Percentiles rank a stretch among this genome's conserved stretches.
These are phyloP conservation scores for Cercophora scortea DNA, from an alignment of 495 filamentous ascomycete species.

Conservation along the genomic window DNA sequence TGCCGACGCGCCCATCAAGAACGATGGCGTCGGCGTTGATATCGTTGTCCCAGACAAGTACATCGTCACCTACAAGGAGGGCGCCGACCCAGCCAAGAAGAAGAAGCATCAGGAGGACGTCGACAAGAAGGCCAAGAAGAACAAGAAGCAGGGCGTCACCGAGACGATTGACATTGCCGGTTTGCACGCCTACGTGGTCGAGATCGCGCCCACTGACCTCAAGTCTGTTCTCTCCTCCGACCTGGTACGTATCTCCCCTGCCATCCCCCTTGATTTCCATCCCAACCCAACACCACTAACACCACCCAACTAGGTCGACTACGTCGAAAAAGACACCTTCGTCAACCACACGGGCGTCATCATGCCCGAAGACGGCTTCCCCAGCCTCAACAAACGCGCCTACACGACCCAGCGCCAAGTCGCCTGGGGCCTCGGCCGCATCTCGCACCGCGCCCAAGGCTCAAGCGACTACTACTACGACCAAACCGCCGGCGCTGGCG, in stretches of 20 bases:
- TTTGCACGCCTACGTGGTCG: slow-evolving; percentile 9
- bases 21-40: slow-evolving; percentile 2
- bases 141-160: slow-evolving; percentile 3
- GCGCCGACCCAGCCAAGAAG: not conserved
- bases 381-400: slow-evolving; percentile 7
- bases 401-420: slow-evolving; percentile 7
- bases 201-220: slow-evolving; percentile 8
- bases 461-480: slow-evolving; percentile 33
- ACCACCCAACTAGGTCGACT: too few relatives aligned
- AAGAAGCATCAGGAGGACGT: slow-evolving; percentile 10
- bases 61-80: slow-evolving; percentile 19
- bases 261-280: too few relatives aligned
- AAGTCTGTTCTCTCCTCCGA: slow-evolving; percentile 3
- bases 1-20: slow-evolving; percentile 6
- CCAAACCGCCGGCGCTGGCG: slow-evolving; percentile 5
- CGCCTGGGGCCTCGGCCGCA: slow-evolving; percentile 49
- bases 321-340: slow-evolving; percentile 12
- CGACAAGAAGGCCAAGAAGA: slow-evolving; percentile 4
- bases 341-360: slow-evolving; percentile 2
- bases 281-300: too few relatives aligned
- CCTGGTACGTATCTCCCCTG: too few relatives aligned
- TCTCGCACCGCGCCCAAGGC: slow-evolving; percentile 38
- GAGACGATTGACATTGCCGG: slow-evolving; percentile 11
- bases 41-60: slow-evolving; percentile 12
- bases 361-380: not conserved